Conservation (phyloP, 2,329 filamentous ascomycete genomes). For the Colletotrichum abscissum region DNA sequence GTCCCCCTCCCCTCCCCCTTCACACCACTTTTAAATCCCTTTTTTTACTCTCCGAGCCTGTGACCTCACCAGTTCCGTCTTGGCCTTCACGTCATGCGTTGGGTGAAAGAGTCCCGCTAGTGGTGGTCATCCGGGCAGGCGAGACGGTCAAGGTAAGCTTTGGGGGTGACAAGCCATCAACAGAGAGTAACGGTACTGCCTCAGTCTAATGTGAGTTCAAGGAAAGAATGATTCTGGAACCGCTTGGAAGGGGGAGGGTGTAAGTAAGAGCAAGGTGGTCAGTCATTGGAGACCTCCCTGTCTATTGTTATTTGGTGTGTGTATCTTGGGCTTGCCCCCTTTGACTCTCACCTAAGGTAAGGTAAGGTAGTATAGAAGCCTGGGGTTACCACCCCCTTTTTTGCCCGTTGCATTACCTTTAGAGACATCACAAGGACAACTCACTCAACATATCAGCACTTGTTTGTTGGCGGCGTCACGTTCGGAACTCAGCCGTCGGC, state of each 20-base stretch:
- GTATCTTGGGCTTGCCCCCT: not conserved
- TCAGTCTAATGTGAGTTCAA: not conserved
- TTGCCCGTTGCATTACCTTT: not conserved
- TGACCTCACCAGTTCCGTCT: conserved; percentile 8
- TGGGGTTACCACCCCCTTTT: not conserved
- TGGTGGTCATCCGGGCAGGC: not conserved
- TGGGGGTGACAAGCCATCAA: not conserved
- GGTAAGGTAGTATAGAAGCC: not conserved
- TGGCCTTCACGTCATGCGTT: not conserved
- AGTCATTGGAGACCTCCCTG: not conserved
- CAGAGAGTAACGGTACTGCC: not conserved
- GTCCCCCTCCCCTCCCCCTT: not conserved
- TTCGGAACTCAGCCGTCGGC: not conserved
- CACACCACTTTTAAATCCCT: not conserved
- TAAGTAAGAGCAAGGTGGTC: not conserved
- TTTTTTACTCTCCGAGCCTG: not conserved
- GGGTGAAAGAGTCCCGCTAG: not conserved
- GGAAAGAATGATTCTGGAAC: not conserved
- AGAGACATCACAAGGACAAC: not conserved
- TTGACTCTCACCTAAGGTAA: not conserved
- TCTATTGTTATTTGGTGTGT: not conserved
- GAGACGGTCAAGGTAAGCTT: not conserved
- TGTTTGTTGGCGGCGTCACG: not conserved
- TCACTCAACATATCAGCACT: not conserved
- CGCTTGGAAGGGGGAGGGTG: not conserved